Evolutionary conservation across 805 yeast species (phyloP), one percentile per base, ranked within the genome.

Genomic region (Blastobotrys attinorum): DNA sequence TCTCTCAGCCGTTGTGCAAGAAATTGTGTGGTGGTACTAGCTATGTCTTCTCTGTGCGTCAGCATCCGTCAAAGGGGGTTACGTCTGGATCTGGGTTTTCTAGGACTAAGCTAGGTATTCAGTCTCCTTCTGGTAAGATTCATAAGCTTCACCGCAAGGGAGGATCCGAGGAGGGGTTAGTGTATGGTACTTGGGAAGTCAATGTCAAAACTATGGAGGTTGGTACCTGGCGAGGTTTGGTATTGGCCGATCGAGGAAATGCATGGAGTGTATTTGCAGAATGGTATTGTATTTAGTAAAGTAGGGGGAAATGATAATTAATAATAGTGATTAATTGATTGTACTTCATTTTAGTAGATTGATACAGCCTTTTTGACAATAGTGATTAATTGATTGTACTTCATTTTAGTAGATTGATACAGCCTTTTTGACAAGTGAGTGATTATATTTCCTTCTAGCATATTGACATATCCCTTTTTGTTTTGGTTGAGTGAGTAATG

Each of bases 261-360:
- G 80, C 87, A 43, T 85, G 95, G 86, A 82, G 87, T 55, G 86
- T 84, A 2, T 87, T 85, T 64, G 88, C 95, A 11, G 96, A 88
- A 62, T 90, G 98, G 98, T 67, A 69, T 25, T 82, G 90, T 61
- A 60, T 66, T 16, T 63, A 51, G n/a, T 7, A 25, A 11, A 31
- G n/a, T n/a, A n/a, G n/a, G 22, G 29, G 22, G 40, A 13, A 6
- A 17, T 36, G 17, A 20, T 18, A 11, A 23, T 13, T 22, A n/a
- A n/a, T n/a, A n/a, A n/a, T 39, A 39, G 18, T 27, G 25, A n/a
- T 39, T 21, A 5, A 20, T 6, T 20, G 17, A 11, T 22, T 16
- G n/a, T 39, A 39, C 29, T 29, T 39, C 13, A 27, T 39, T 39
- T 22, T 39, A 4, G 10, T 39, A 20, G 18, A 39, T 37, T 20